These are phyloP conservation scores for Aspergillus sp. DNA, from an alignment of 2,329 filamentous ascomycete genomes.

Conservation along the genomic window DNA sequence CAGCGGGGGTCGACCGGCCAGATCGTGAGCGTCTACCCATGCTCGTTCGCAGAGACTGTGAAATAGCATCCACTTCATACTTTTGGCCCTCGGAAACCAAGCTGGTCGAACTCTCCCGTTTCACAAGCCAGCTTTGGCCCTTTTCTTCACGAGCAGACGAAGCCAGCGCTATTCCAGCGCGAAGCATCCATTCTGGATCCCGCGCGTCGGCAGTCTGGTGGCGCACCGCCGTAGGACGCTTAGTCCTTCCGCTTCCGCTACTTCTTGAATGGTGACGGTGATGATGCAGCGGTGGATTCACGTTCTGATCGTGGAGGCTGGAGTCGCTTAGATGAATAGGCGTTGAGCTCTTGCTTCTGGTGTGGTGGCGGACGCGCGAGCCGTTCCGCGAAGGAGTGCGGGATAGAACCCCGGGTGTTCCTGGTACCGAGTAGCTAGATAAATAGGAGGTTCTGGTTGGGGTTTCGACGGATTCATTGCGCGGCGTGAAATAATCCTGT, in stretches of 20 bases:
- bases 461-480: conserved; percentile 31
- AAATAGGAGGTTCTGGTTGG: conserved; percentile 44
- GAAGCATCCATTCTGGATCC: conserved; percentile 63
- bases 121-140: conserved; percentile 65
- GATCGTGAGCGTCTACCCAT: conserved; percentile 37
- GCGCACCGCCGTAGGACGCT: conserved; percentile 3
- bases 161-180: conserved; percentile 61
- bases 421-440: conserved; percentile 47
- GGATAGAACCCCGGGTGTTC: conserved; percentile 48
- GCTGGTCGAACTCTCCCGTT: conserved; percentile 60
- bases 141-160: conserved; percentile 63
- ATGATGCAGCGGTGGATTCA: conserved; percentile 32
- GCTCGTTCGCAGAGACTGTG: conserved; percentile 28
- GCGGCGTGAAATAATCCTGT: conserved; percentile 37
- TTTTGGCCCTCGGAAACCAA: conserved; percentile 48
- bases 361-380: conserved; percentile 41
- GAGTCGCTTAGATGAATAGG: conserved; percentile 41
- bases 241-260: conserved; percentile 13
- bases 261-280: conserved; percentile 26
- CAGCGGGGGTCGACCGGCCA: conserved; percentile 41
- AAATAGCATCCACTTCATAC: conserved; percentile 32
- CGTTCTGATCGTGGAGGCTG: conserved; percentile 35
- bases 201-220: conserved; percentile 11
- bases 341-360: conserved; percentile 41
- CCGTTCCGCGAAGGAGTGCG: conserved; percentile 47